Evolutionary conservation across 495 filamentous ascomycete genomes (phyloP), one percentile per base, ranked within the genome.

Genomic region (Acidomyces sp.): DNA sequence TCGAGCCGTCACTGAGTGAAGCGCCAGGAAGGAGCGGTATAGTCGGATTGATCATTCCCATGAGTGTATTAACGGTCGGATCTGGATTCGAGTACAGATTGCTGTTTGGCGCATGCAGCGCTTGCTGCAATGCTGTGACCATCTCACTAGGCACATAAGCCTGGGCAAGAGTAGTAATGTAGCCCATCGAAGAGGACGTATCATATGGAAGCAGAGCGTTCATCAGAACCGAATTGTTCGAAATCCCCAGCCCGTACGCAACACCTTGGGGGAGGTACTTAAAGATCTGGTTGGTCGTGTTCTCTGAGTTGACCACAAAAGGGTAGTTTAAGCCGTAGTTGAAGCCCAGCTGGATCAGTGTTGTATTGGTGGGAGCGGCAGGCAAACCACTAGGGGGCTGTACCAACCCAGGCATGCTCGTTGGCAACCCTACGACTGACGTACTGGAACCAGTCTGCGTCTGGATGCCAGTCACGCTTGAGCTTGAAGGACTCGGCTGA

Each of bases 261-360:
- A 97, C 66, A 37, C 82, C 86, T 43, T 72, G 52, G 0, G 85
- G 86, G 7, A 94, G 67, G 44, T 74, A 82, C 23, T 74, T 52
- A 68, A 95, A 95, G 54, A 97, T 85, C 62, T 96, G 92, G 18
- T 75, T 74, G 7, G 82, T 78, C 17, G 85, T 79, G 45, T 78
- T 63, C 11, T 70, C 58, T 24, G 75, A 74, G 1, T 60, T 62
- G 17, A 79, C 80, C 21, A 97, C 82, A 54, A 88, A 93, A 4
- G 63, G 59, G 58, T 90, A 97, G 55, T 92, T 86, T 45, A 92
- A 71, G 3, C 69, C 64, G 51, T 75, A 76, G 19, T 72, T 62
- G 68, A 95, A 93, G 10, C 84, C 92, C 42, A 97, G 67, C 52
- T 94, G 85, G 46, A 94, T 76, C 48, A 85, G 55, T 15, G 68